phyloP scores from a whole-genome alignment of 495 filamentous ascomycete species.

The Penicillium arizonense region DNA sequence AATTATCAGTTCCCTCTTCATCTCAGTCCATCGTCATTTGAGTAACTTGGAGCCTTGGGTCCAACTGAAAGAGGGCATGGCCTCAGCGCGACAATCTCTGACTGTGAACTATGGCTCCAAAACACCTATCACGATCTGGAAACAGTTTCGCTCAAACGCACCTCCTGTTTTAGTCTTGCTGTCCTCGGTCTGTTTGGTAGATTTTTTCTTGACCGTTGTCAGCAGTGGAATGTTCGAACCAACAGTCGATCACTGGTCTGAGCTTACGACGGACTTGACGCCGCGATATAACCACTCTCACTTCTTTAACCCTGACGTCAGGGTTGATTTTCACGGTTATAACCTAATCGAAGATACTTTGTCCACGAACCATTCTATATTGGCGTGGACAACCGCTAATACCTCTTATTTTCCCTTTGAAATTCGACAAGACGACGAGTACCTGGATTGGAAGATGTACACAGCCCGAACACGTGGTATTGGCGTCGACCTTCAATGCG shows the following conservation, averaged over 20 bases:
- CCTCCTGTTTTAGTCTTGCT: constrained; percentile 5
- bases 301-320: constrained; percentile 6
- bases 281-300: constrained; percentile 9
- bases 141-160: background rate
- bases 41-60: constrained; percentile 24
- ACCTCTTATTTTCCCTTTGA: constrained; percentile 10
- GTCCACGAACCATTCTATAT: background rate
- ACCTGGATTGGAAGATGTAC: constrained; percentile 4
- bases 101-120: constrained; percentile 16
- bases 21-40: constrained; percentile 22
- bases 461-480: constrained; percentile 16
- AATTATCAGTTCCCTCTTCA: constrained; percentile 20
- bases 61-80: constrained; percentile 13
- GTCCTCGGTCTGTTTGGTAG: constrained; percentile 12
- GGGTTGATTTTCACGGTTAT: constrained; percentile 6
- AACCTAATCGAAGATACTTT: constrained; percentile 8
- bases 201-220: constrained; percentile 14
- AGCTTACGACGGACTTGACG: background rate
- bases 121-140: constrained; percentile 7
- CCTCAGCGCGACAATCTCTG: constrained; percentile 3
- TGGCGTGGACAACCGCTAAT: constrained; percentile 12
- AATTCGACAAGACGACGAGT: constrained; percentile 4
- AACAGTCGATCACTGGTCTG: constrained; percentile 3
- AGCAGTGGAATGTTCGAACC: constrained; percentile 27
- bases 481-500: constrained; percentile 13